Evolutionary conservation across 2,329 filamentous ascomycete genomes (phyloP).

Genomic region (Penicillium thymicola): DNA sequence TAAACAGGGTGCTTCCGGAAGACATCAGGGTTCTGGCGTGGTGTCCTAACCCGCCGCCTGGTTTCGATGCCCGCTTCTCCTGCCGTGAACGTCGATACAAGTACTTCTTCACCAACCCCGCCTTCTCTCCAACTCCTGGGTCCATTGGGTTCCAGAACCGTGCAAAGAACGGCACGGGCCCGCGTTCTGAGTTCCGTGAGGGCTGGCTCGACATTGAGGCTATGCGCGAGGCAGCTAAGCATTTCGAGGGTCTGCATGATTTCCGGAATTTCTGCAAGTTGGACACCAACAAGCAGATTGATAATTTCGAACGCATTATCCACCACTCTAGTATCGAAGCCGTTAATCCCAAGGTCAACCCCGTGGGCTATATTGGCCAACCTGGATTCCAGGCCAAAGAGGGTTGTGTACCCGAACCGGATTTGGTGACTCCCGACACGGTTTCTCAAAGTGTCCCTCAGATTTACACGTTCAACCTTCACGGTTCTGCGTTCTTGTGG

Average conservation of each 20-base stretch:
- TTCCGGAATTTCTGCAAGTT: constrained; percentile 98
- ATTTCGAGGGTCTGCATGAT: constrained; percentile 81
- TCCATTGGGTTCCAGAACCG: constrained; percentile 48
- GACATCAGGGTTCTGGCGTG: constrained; percentile 91
- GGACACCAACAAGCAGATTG: constrained; percentile 83
- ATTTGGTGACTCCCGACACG: constrained; percentile 13
- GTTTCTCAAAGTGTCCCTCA: constrained; percentile 50
- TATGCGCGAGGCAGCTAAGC: constrained; percentile 78
- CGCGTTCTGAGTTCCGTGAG: constrained; percentile 46
- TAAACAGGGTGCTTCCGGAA: constrained; percentile 83
- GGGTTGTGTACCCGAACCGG: constrained; percentile 13
- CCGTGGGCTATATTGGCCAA: constrained; percentile 55
- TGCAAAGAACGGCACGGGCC: constrained; percentile 19
- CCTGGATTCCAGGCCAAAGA: constrained; percentile 45
- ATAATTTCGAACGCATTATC: constrained; percentile 75
- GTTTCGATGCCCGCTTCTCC: constrained; percentile 88
- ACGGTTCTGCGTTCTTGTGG: constrained; percentile 93
- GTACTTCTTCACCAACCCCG: constrained; percentile 97
- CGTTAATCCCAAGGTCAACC: constrained; percentile 53
- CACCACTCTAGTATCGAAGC: constrained; percentile 76
- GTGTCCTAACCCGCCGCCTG: constrained; percentile 75
- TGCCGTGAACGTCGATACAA: constrained; percentile 88
- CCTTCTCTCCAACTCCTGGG: constrained; percentile 67
- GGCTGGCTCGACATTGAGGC: constrained; percentile 84
- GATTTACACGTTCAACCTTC: constrained; percentile 82